Base-by-base conservation (phyloP, 352 stramenopile genomes). In the Globisporangium splendens region DNA sequence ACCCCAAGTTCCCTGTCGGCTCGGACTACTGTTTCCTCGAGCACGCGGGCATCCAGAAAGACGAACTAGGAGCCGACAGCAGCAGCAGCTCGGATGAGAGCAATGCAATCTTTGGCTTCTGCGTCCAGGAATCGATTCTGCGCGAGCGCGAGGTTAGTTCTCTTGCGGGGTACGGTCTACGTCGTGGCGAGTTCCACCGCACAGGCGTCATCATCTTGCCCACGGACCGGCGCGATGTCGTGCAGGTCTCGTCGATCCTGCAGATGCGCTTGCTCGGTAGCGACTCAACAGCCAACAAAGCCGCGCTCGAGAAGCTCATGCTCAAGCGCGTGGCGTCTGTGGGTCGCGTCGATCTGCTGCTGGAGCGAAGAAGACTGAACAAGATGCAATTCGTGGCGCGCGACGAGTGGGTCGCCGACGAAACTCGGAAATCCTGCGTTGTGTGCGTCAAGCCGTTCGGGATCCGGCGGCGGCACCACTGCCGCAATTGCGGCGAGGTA, bases 21-120 rank as follows among this genome's bases (percentile, higher is more conserved):
- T 80, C 69, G 31, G 83, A 92, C 68, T 92, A 92, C 60, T 90
- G 78, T 70, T 90, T 88, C 57, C 60, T 92, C n/a, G 83, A 92
- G 50, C 76, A 89, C 62, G 68, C 77, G 7, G 83, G 83, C 3
- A 77, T 92, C 21, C 56, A 69, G 48, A 59, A 54, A 13, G 63
- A 76, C 15, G 50, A 67, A 13, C 12, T 10, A n/a, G n/a, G 39
- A 0, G 50, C 8, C 22, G 49, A 41, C 22, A 38, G 35, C 38
- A 49, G 38, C 22, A 21, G 13, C 41, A 50, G 24, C 24, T 35
- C 28, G 41, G 33, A 56, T 13, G 8, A 52, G 15, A 38, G 21
- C 14, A 60, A 62, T 21, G 70, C 69, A 13, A 52, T 68, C 4
- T 86, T 79, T 49, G 83, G 83, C 11, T 92, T 89, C 54, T 77